Conservation (phyloP, 2,329 filamentous ascomycete genomes). For the Xenoacremonium recifei region DNA sequence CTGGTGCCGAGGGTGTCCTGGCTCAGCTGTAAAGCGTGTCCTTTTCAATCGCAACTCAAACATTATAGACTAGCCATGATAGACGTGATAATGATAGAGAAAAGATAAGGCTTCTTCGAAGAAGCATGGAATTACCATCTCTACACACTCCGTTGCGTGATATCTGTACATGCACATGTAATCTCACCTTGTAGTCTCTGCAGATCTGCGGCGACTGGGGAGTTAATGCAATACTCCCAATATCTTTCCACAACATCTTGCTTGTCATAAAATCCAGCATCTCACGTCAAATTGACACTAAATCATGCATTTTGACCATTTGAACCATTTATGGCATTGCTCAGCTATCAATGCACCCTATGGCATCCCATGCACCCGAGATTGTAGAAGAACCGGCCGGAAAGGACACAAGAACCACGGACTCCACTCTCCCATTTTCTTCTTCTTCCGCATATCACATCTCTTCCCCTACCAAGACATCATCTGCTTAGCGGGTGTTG, state of each 20-base stretch:
- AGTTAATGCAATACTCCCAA: no score
- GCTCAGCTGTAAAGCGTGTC: slow-evolving; percentile 46
- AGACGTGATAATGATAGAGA: slow-evolving; percentile 16
- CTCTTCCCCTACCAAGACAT: no score
- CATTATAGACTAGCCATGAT: slow-evolving; percentile 16
- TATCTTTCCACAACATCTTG: no score
- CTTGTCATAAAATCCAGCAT: slow-evolving; percentile 16
- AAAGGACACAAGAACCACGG: slow-evolving; percentile 44
- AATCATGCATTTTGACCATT: slow-evolving; percentile 29
- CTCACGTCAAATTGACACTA: no score
- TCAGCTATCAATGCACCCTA: slow-evolving; percentile 43
- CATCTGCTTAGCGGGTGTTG: slow-evolving; percentile 77
- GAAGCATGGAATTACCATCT: no score
- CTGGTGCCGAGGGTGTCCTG: slow-evolving; percentile 54
- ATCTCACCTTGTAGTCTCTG: no score
- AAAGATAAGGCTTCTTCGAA: slow-evolving; percentile 6
- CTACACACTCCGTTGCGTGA: no score
- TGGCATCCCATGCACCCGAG: slow-evolving; percentile 42
- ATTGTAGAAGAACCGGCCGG: slow-evolving; percentile 42
- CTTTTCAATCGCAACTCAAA: slow-evolving; percentile 1
- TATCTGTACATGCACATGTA: no score
- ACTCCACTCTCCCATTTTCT: slow-evolving; percentile 33
- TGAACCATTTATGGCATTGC: slow-evolving; percentile 35
- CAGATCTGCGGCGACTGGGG: no score
- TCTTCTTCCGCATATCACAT: slow-evolving; percentile 16